Base-by-base conservation (phyloP, 2,329 filamentous ascomycete genomes). In the Penicillium brevicompactum region DNA sequence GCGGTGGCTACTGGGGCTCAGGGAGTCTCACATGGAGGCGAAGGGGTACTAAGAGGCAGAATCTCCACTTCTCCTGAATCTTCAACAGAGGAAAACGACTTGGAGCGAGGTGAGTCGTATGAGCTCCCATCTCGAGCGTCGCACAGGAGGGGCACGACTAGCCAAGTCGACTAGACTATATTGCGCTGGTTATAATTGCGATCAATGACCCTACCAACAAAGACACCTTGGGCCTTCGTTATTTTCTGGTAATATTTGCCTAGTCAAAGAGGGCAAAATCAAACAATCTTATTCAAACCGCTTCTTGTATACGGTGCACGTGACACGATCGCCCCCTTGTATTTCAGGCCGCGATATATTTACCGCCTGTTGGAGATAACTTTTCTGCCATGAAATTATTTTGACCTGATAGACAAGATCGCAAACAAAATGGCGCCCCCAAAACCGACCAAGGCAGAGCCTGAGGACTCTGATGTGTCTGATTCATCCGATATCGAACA, bases 61-160 rank as follows among this genome's bases (percentile, higher is more conserved):
- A 45, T 49, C 4, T 61, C 56, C 8, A 56, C 61, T 5, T 69
- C 63, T 4, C 59, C 64, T 2, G 72, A 70, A 30, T 69, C 67
- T 24, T 63, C 66, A 1, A 59, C 74, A 10, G 74, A 74, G 41
- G 73, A 74, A 16, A 55, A 61, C 61, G 70, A 73, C 37, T 46
- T 78, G 43, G 76, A 78, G 55, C 68, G 74, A 48, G 76, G 76
- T 5, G 75, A 77, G 57, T 65, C 66, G 31, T 71, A 75, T 61
- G 73, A 75, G 53, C 65, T 76, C 45, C 63, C 66, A 54, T 45
- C 60, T 18, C 66, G 61, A 38, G 63, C 63, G 14, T 61, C 64
- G 34, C 65, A 68, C 46, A 59, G 71, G 57, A 62, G 69, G 41
- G 71, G 70, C 56, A 68, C 57, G 11, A 53, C 62, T 18, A 70